These are phyloP conservation scores for Striga hermonthica DNA, from an alignment of 305 asterid genomes.

Conservation along the genomic window DNA sequence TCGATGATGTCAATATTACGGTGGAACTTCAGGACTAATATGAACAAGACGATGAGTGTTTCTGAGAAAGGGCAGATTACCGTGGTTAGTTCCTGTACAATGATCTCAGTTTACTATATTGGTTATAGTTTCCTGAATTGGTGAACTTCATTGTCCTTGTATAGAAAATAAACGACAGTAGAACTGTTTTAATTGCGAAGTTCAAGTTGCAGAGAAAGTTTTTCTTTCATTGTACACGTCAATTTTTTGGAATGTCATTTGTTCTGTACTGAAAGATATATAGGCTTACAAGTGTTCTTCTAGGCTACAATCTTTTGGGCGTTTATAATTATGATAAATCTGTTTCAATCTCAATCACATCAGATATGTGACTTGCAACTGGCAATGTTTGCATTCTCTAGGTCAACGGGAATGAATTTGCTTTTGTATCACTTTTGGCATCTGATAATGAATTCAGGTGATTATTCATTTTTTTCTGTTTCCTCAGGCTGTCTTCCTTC, in stretches of 20 bases:
- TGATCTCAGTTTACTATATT: constrained; percentile 13
- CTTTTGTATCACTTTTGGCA: constrained; percentile 67
- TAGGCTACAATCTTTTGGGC: constrained; percentile 7
- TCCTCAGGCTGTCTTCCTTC: constrained; percentile 9
- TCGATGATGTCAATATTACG: constrained; percentile 64
- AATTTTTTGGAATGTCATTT: not conserved
- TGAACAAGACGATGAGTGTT: constrained; percentile 80
- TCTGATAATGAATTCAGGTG: constrained; percentile 78
- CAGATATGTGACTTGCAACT: constrained; percentile 28
- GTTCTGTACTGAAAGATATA: constrained; percentile 2
- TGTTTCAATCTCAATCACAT: constrained; percentile 24
- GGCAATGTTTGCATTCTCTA: constrained; percentile 34
- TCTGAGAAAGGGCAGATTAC: constrained; percentile 67
- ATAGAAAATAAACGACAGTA: too few species aligned
- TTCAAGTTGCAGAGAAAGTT: too few species aligned
- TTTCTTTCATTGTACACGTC: not conserved
- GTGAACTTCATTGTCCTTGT: not conserved
- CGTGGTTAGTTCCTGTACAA: constrained; percentile 56
- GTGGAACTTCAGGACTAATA: constrained; percentile 79
- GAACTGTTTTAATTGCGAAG: too few species aligned
- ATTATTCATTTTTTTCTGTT: constrained; percentile 22
- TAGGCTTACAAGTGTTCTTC: constrained; percentile 13
- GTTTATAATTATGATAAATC: not conserved
- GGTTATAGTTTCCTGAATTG: constrained; percentile 30
- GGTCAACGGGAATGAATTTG: constrained; percentile 83